Evolutionary conservation across 2,329 filamentous ascomycete genomes (phyloP), one percentile per base, ranked within the genome.

Genomic region (Dactylellina parvicollis): DNA sequence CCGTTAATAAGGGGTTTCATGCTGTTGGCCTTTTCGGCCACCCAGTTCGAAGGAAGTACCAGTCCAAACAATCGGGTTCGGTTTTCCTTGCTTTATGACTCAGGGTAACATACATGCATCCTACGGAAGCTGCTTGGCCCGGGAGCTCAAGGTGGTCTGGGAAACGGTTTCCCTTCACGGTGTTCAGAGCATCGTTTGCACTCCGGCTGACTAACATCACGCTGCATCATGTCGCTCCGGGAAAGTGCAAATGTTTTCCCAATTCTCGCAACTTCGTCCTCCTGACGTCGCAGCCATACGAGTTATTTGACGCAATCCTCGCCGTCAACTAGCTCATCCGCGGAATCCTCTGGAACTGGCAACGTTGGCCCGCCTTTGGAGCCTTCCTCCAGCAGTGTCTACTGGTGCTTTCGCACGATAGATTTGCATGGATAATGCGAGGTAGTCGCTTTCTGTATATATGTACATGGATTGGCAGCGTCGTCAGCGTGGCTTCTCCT

Each of bases 81-180:
- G 46, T 56, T 44, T 40, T 73, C n/a, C n/a, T n/a, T n/a, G n/a
- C n/a, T 70, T 73, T 60, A 73, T 73, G 69, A 73, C 34, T 73
- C 69, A 73, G 69, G 69, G 69, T 66, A 34, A 66, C 60, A 36
- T n/a, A n/a, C n/a, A n/a, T n/a, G n/a, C n/a, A n/a, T n/a, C n/a
- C n/a, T n/a, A n/a, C n/a, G n/a, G n/a, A n/a, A n/a, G n/a, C n/a
- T n/a, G n/a, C n/a, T n/a, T n/a, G n/a, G n/a, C n/a, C n/a, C n/a
- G n/a, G n/a, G n/a, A n/a, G n/a, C n/a, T n/a, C n/a, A n/a, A n/a
- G n/a, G n/a, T n/a, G n/a, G n/a, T n/a, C n/a, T n/a, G n/a, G n/a
- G n/a, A n/a, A n/a, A n/a, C n/a, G n/a, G n/a, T n/a, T n/a, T n/a
- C n/a, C n/a, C n/a, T n/a, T n/a, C 24, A 16, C 20, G 20, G 26